phyloP scores from a whole-genome alignment of 2,329 filamentous ascomycete genomes.

The Juglanconis sp. region DNA sequence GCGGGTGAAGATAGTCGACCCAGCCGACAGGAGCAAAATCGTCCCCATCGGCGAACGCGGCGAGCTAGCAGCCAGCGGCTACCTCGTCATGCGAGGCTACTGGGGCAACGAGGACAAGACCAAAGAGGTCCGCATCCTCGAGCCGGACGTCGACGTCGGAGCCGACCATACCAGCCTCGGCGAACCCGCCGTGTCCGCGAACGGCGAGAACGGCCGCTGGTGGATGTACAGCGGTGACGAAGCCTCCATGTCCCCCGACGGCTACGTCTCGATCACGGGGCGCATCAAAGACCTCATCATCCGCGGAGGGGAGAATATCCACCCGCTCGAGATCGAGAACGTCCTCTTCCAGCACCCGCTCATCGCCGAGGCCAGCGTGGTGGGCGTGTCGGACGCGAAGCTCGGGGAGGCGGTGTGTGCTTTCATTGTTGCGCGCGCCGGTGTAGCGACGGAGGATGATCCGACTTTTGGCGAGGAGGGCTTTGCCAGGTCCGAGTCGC shows the following conservation, averaged over 20 bases:
- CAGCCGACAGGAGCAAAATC: slow-evolving; percentile 53
- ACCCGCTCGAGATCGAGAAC: slow-evolving; percentile 90
- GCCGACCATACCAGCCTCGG: slow-evolving; percentile 19
- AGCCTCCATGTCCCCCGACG: slow-evolving; percentile 76
- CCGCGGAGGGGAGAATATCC: slow-evolving; percentile 91
- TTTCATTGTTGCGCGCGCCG: slow-evolving; percentile 63
- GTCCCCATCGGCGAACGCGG: slow-evolving; percentile 66
- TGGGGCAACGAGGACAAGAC: slow-evolving; percentile 73
- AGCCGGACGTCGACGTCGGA: slow-evolving; percentile 26
- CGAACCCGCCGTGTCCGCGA: slow-evolving; percentile 6
- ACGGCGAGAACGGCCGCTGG: slow-evolving; percentile 45
- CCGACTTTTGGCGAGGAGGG: slow-evolving; percentile 20
- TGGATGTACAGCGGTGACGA: slow-evolving; percentile 97
- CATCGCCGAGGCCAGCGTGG: slow-evolving; percentile 75
- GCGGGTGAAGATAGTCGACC: slow-evolving; percentile 69
- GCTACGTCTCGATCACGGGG: slow-evolving; percentile 85
- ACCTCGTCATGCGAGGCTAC: slow-evolving; percentile 88
- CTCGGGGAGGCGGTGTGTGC: slow-evolving; percentile 87
- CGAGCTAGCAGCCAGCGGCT: slow-evolving; percentile 80
- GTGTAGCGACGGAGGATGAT: slow-evolving; percentile 28
- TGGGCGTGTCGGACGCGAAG: slow-evolving; percentile 75
- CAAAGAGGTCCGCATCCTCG: slow-evolving; percentile 56
- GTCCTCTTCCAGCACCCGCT: slow-evolving; percentile 71
- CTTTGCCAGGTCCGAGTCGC: slow-evolving; percentile 17
- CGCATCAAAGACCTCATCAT: slow-evolving; percentile 96